Evolutionary conservation across 2,329 filamentous ascomycete species (phyloP).

Genomic region (Fusarium stilboides): DNA sequence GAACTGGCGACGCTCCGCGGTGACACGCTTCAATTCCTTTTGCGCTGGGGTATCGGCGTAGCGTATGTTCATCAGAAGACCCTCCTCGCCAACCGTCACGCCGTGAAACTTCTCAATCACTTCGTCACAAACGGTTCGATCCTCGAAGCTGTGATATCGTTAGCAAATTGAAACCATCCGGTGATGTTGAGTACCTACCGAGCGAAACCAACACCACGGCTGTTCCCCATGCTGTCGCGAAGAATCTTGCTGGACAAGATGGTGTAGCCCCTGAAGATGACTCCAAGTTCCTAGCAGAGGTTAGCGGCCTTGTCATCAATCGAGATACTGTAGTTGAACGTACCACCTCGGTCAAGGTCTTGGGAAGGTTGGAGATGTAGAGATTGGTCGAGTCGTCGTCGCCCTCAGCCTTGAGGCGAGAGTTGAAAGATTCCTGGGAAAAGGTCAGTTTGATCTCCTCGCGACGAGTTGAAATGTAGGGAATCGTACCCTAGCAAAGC

Average conservation of each 20-base stretch:
- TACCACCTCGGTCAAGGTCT: conserved; percentile 91
- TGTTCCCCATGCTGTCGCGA: conserved; percentile 90
- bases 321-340: conserved; percentile 52
- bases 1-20: conserved; percentile 94
- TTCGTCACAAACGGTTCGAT: conserved; percentile 89
- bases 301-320: conserved; percentile 22
- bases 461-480: background rate
- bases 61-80: conserved; percentile 90
- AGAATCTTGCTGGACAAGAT: conserved; percentile 97
- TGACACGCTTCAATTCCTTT: conserved; percentile 96
- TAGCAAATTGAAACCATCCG: background rate
- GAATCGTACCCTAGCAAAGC: conserved; percentile 85
- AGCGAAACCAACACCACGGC: conserved; percentile 97
- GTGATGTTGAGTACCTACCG: conserved; percentile 71
- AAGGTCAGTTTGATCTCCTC: conserved; percentile 13
- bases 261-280: conserved; percentile 83
- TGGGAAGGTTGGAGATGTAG: conserved; percentile 97
- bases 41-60: conserved; percentile 98
- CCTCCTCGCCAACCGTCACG: conserved; percentile 80
- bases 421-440: conserved; percentile 93
- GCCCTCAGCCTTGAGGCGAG: conserved; percentile 95
- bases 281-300: conserved; percentile 75
- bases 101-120: conserved; percentile 92
- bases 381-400: conserved; percentile 93
- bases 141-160: conserved; percentile 80